Base-by-base conservation (phyloP, 371 early-diverging fungal species). In the Haplosporangium sp. region DNA sequence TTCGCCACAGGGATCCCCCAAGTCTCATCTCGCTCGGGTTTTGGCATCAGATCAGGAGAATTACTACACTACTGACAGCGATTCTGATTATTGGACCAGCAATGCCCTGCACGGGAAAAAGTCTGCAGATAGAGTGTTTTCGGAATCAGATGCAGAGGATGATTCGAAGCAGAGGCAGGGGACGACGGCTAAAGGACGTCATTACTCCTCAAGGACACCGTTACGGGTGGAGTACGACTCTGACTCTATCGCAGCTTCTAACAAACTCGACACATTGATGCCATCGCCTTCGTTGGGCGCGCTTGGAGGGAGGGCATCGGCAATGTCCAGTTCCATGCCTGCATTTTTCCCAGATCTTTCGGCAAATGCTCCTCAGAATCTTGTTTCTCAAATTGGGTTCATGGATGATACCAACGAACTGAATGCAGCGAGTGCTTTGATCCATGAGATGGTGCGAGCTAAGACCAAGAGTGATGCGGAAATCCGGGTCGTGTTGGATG, bases 371-470 rank as follows among this genome's bases (percentile, higher is more conserved):
- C 80, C 80, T 1, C 80, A 79, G 36, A 79, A 79, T 59, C 29
- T 79, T 4, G 80, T 79, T 8, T 79, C 80, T 16, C 72, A 72
- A 55, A 79, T 79, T 29, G 80, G 73, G 38, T 73, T 72, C 43
- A 72, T 72, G 80, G 80, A 79, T 37, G 80, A 79, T 53, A 67
- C 80, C 0, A 79, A 79, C 18, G 80, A 79, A 53, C 59, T 79
- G 47, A 72, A 79, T 45, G 73, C 80, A 10, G 62, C 64, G 12
- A 68, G 40, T 20, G 80, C 80, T 5, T 48, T 79, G 54, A 64
- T 73, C 40, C 73, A 72, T 21, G 80, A 79, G 41, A 69, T 79
- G 62, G 59, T 65, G 20, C 69, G 62, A 12, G 73, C 80, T 5
- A 79, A 79, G 47, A 37, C 69, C n/a, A 79, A 69, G 51, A 72